Conservation (phyloP, 352 stramenopile genomes). For the Blastocystis sp. region DNA sequence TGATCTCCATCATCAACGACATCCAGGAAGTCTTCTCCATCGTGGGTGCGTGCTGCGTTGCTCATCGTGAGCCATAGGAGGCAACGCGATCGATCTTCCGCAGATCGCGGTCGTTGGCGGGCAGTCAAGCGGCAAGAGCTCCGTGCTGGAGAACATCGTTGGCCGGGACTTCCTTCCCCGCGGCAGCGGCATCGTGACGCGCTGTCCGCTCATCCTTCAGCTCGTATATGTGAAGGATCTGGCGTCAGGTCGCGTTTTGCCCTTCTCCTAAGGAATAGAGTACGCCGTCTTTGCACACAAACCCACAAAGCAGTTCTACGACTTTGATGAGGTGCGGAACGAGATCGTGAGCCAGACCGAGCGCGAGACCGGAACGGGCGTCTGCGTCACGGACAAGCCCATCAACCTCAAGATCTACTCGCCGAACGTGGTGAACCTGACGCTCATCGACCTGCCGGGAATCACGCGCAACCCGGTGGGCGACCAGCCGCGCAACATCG, state of each 20-base stretch:
- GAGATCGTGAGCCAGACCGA: slow-evolving; percentile 2
- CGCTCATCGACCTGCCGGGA: slow-evolving; percentile 95
- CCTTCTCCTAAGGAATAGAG: slow-evolving; percentile 80
- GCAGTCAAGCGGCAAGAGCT: slow-evolving; percentile 76
- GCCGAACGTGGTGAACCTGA: slow-evolving; percentile 93
- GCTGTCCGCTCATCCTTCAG: slow-evolving; percentile 92
- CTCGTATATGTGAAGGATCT: slow-evolving; percentile 76
- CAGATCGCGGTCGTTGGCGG: slow-evolving; percentile 77
- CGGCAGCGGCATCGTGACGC: slow-evolving; percentile 94
- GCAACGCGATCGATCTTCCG: slow-evolving; percentile 80
- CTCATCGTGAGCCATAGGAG: slow-evolving; percentile 24
- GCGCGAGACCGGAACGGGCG: neutral
- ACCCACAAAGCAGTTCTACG: slow-evolving; percentile 86
- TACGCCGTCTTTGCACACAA: slow-evolving; percentile 98
- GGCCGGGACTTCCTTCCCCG: slow-evolving; percentile 90
- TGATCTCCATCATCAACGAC: slow-evolving; percentile 99
- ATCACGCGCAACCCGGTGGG: slow-evolving; percentile 93
- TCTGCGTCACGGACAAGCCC: slow-evolving; percentile 73
- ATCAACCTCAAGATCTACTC: slow-evolving; percentile 98
- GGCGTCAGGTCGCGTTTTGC: neutral
- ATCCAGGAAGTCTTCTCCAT: slow-evolving; percentile 96
- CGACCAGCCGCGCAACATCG: slow-evolving; percentile 97
- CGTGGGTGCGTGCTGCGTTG: slow-evolving; percentile 76
- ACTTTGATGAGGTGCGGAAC: slow-evolving; percentile 88
- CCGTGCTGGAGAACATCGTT: slow-evolving; percentile 76